Evolutionary conservation across 306 rosid genomes (phyloP).

Genomic region (Vigna mungo): DNA sequence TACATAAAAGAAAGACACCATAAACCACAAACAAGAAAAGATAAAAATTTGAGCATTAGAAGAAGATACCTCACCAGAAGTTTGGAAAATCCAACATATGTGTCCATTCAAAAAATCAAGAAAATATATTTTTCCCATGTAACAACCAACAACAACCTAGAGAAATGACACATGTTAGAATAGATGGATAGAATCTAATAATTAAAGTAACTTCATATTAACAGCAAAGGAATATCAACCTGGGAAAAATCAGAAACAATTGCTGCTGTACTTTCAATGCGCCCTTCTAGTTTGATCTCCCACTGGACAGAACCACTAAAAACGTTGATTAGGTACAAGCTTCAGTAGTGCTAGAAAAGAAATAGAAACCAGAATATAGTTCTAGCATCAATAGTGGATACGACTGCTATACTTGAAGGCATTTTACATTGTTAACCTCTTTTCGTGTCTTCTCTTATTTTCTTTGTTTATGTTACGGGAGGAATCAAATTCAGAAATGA

Average conservation of each 20-base stretch:
- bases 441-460: too few species aligned
- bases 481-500: too few species aligned
- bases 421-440: constrained; percentile 15
- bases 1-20: constrained; percentile 28
- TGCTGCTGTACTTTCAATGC: constrained; percentile 89
- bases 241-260: constrained; percentile 80
- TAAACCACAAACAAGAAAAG: constrained; percentile 42
- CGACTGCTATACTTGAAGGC: background rate
- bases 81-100: constrained; percentile 82
- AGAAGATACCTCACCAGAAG: constrained; percentile 80
- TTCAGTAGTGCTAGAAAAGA: constrained; percentile 37
- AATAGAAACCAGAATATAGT: constrained; percentile 31
- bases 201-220: constrained; percentile 6
- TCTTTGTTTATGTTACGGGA: too few species aligned
- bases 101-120: constrained; percentile 73
- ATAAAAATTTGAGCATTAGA: constrained; percentile 32
- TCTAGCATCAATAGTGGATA: constrained; percentile 23
- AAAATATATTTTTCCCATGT: constrained; percentile 85
- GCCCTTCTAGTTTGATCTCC: constrained; percentile 84
- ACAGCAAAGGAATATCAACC: constrained; percentile 56
- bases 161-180: constrained; percentile 41
- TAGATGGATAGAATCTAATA: constrained; percentile 29
- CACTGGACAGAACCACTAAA: constrained; percentile 90
- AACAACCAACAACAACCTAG: constrained; percentile 95
- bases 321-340: constrained; percentile 55